phyloP scores from a whole-genome alignment of 225 moss, liverwort and hornwort genomes.

The Bryum argenteum region DNA sequence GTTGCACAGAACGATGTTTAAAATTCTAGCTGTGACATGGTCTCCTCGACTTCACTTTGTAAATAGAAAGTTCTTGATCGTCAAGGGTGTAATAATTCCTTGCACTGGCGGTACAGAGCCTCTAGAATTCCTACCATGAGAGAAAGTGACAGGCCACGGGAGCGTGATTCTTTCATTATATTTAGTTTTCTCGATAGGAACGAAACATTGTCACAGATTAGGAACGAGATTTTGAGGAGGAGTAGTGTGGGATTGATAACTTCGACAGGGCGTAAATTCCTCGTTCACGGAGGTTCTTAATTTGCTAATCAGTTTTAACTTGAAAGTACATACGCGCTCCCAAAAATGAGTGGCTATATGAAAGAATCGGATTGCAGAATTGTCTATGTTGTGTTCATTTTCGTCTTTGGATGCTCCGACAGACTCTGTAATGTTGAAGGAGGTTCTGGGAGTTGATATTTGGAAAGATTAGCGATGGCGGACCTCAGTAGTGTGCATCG shows the following conservation, averaged over 20 bases:
- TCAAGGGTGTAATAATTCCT: conserved; percentile 10
- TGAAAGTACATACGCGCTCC: background rate
- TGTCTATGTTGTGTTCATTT: conserved; percentile 1
- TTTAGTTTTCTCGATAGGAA: conserved; percentile 5
- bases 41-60: conserved; percentile 1
- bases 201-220: conserved; percentile 3
- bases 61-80: background rate
- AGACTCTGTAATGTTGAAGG: conserved; percentile 37
- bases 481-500: conserved; percentile 83
- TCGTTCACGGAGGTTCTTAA: conserved; percentile 7
- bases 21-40: background rate
- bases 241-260: conserved; percentile 1
- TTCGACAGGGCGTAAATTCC: background rate
- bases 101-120: conserved; percentile 10
- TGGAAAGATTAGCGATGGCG: conserved; percentile 57
- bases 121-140: background rate
- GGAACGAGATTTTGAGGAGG: conserved; percentile 5
- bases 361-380: conserved; percentile 5
- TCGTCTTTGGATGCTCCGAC: conserved; percentile 14
- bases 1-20: conserved; percentile 1
- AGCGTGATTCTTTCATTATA: conserved; percentile 3
- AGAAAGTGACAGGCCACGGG: background rate
- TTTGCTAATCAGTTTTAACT: background rate
- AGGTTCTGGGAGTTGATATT: conserved; percentile 17
- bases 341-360: background rate